Evolutionary conservation across 176 grass and related monocot species (phyloP).

Genomic region (bread wheat (Triticum aestivum)): DNA sequence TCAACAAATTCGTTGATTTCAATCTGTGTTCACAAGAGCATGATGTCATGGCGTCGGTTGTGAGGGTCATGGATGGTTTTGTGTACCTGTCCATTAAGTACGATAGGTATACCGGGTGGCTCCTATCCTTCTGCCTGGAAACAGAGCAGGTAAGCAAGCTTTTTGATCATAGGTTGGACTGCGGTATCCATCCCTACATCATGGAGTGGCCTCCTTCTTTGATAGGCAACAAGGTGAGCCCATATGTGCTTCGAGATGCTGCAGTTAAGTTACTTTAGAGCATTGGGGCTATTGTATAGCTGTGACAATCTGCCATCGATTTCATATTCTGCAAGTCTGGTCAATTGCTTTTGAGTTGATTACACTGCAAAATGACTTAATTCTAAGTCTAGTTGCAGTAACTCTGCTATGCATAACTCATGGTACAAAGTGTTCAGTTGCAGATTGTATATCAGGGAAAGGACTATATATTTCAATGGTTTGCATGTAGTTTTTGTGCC

Average conservation of each 20-base stretch:
- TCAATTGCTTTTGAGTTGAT: neutral
- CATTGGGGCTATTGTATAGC: neutral
- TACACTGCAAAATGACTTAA: neutral
- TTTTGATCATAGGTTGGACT: neutral
- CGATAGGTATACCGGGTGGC: fast-evolving
- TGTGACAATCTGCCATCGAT: neutral
- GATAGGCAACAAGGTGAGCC: neutral
- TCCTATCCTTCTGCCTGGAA: neutral
- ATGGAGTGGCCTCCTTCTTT: neutral
- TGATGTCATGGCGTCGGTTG: neutral
- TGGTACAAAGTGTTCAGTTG: neutral
- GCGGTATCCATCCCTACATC: neutral
- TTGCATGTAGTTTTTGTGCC: neutral
- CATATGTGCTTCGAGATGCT: neutral
- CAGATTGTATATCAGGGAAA: neutral
- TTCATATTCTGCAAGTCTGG: neutral
- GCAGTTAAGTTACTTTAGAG: neutral
- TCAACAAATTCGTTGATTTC: neutral
- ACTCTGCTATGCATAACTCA: neutral
- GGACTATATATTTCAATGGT: neutral
- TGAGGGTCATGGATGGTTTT: neutral
- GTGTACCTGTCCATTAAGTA: neutral
- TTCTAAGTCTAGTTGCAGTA: neutral
- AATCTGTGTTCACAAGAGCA: neutral
- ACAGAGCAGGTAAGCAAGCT: neutral